Base-by-base conservation (phyloP, 768 basidiomycete genomes). In the Peribolospora kevripleyi region DNA sequence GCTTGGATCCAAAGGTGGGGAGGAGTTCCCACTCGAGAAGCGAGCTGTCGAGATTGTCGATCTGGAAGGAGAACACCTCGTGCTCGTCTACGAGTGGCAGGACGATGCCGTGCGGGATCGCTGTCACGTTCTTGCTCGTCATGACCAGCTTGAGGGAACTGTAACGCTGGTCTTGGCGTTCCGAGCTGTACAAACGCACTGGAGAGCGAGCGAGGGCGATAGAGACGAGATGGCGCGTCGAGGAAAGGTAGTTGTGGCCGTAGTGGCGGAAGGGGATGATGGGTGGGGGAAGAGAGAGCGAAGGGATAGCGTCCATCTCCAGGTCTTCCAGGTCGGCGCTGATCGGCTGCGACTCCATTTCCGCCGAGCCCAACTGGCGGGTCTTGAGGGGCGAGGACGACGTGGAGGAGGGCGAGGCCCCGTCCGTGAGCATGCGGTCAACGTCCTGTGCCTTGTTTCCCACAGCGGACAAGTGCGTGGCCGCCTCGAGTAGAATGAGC, bases 201-300 rank as follows among this genome's bases (percentile, higher is more conserved):
- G 67, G 59, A 56, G 68, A 55, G 58, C 77, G 76, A 2, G 86
- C 87, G 48, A 97, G 76, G 0, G 81, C 77, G 48, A 98, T 73
- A 62, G 91, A 84, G 5, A 97, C 78, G 42, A 97, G 72, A 78
- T 51, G 79, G 79, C 63, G 78, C 80, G 67, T 91, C 86, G 52
- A 98, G 61, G 65, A 67, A 67, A 58, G 74, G 67, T 84, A 87
- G 64, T 85, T 91, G 70, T 98, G 91, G 6, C 91, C 91, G 65
- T 98, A 98, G 41, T 91, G 83, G 53, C 87, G 79, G 65, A 95
- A 86, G 39, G 93, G 88, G 76, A 98, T 91, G 65, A 95, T 95
- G 2, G 93, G 93, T 1, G 93, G 93, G 2, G 93, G 93, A 13
- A 98, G 74, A 14, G 83, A 85, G n/a, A 98, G 72, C 1, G 82